These are phyloP conservation scores for Lenzites betulinus DNA, from an alignment of 768 basidiomycete genomes.

Conservation along the genomic window DNA sequence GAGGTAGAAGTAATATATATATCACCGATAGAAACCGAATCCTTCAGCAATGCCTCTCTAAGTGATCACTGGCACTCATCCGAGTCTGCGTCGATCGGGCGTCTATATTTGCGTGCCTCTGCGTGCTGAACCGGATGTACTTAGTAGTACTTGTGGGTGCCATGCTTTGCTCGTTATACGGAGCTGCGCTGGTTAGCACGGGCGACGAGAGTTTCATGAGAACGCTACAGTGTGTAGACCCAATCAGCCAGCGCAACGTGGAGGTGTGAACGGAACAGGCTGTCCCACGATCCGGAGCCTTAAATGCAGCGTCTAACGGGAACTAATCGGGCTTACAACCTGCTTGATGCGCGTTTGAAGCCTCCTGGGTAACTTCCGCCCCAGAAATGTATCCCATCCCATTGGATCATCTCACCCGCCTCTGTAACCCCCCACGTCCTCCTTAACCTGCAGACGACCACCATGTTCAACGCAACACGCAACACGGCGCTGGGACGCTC, in stretches of 20 bases:
- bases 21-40: no score
- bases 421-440: slow-evolving; percentile 8
- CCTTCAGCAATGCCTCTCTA: no score
- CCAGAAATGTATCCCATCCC: slow-evolving; percentile 14
- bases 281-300: background rate
- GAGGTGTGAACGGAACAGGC: background rate
- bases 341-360: background rate
- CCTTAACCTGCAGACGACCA: background rate
- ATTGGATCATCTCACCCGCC: slow-evolving; percentile 19
- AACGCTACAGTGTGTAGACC: background rate
- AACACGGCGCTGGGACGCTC: slow-evolving; percentile 28
- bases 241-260: background rate
- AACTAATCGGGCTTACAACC: background rate
- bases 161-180: no score
- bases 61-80: no score
- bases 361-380: slow-evolving; percentile 11
- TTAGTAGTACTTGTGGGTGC: no score
- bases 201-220: no score
- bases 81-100: no score
- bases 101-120: no score
- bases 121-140: no score
- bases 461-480: slow-evolving; percentile 25
- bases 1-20: no score
- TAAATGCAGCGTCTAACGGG: background rate
- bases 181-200: no score